Evolutionary conservation across 2,329 filamentous ascomycete genomes (phyloP).

Genomic region (Aquanectria penicillioides): DNA sequence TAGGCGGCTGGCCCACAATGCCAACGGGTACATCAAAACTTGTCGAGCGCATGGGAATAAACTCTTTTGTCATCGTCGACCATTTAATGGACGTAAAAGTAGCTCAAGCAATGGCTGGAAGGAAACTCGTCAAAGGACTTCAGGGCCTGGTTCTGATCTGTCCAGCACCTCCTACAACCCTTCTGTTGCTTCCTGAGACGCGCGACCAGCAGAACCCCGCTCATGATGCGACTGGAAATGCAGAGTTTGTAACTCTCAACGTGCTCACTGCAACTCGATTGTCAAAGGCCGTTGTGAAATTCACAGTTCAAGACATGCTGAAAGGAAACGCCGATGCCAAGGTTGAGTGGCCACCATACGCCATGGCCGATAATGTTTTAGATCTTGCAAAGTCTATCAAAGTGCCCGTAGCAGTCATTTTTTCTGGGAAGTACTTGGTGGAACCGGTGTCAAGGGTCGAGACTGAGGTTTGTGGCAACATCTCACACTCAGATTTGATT

Average conservation of each 20-base stretch:
- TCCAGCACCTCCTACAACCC: conserved; percentile 16
- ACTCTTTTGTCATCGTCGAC: conserved; percentile 1
- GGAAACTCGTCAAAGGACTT: neutral
- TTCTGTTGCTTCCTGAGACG: conserved; percentile 10
- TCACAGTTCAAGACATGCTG: conserved; percentile 17
- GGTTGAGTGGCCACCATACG: conserved; percentile 15
- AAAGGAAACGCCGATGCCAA: neutral
- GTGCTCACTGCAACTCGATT: neutral
- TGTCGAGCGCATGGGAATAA: too few species aligned
- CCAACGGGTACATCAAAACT: conserved; percentile 3
- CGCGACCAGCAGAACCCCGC: conserved; percentile 20
- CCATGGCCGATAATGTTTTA: conserved; percentile 16
- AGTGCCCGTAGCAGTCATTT: neutral
- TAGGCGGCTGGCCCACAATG: conserved; percentile 8
- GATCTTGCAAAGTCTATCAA: neutral
- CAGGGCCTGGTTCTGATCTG: conserved; percentile 11
- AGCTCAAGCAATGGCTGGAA: conserved; percentile 10
- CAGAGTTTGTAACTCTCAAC: conserved; percentile 13
- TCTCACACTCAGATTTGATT: neutral
- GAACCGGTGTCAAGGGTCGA: neutral
- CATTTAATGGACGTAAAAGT: conserved; percentile 23
- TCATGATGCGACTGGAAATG: neutral
- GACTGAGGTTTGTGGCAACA: neutral
- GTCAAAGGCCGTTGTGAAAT: neutral
- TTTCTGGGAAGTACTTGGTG: neutral